Evolutionary conservation across 176 grass and related monocot species (phyloP).

Genomic region (Calamus simplicifolius): DNA sequence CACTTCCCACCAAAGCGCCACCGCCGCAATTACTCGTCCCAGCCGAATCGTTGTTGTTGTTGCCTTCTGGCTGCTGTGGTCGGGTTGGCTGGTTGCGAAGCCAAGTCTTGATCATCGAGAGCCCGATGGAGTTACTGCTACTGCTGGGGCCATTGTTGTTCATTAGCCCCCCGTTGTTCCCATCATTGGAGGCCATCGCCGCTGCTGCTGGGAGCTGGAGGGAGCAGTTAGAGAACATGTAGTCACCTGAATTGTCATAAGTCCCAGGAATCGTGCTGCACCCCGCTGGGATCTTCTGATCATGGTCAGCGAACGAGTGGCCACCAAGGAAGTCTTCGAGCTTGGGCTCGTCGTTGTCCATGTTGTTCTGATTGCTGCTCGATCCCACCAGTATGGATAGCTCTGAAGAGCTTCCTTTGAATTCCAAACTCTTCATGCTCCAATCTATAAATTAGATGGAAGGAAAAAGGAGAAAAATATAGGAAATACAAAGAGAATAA

Average conservation of each 20-base stretch:
- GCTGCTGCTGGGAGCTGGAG: no score
- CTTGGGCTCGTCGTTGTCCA: conserved; percentile 31
- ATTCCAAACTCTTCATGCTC: conserved; percentile 16
- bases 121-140: conserved; percentile 31
- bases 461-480: not conserved
- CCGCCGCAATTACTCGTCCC: not conserved
- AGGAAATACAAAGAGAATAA: conserved; percentile 2
- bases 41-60: no score
- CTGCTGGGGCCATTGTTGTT: not conserved
- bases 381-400: conserved; percentile 28
- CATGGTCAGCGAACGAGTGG: not conserved
- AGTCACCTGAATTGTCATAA: not conserved
- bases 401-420: conserved; percentile 28
- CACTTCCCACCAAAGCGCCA: conserved; percentile 3
- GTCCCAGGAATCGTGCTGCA: not conserved
- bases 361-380: conserved; percentile 10
- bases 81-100: conserved; percentile 46
- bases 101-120: conserved; percentile 87
- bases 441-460: conserved; percentile 23
- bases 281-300: not conserved
- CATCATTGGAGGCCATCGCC: not conserved
- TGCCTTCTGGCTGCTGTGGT: not conserved
- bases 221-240: conserved; percentile 6
- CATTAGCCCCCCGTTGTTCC: conserved; percentile 8
- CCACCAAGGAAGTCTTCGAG: conserved; percentile 61